Evolutionary conservation across 192 early-diverging fungal genomes (phyloP).

Genomic region (Linnemannia exigua): DNA sequence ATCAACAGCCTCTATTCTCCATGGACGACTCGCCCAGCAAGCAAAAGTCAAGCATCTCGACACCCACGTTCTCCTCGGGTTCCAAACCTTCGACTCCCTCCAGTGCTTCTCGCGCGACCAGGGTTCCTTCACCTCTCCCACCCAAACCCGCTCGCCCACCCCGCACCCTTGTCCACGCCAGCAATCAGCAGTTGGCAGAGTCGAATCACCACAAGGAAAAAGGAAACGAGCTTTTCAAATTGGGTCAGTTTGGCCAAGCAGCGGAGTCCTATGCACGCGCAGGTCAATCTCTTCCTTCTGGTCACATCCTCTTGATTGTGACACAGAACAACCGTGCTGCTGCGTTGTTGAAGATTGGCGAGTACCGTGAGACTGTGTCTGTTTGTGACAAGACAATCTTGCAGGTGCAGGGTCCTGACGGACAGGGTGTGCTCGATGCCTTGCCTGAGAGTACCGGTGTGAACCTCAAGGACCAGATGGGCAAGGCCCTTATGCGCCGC

Average conservation of each 20-base stretch:
- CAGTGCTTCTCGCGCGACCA: background rate
- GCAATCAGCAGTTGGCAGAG: constrained; percentile 51
- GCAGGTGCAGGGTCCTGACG: constrained; percentile 55
- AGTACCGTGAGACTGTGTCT: constrained; percentile 76
- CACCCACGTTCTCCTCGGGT: background rate
- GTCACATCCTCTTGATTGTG: constrained; percentile 74
- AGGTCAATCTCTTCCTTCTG: constrained; percentile 63
- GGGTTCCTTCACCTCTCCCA: constrained; percentile 41
- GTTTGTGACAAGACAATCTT: constrained; percentile 73
- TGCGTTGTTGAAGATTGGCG: constrained; percentile 84
- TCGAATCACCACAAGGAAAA: constrained; percentile 64
- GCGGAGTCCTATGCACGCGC: constrained; percentile 74
- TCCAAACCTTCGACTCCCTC: constrained; percentile 10
- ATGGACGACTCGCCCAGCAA: constrained; percentile 16
- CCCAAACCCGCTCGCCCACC: constrained; percentile 40
- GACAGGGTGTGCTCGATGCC: constrained; percentile 27
- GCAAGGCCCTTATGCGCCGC: constrained; percentile 82
- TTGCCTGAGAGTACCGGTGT: constrained; percentile 49
- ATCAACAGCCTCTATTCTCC: constrained; percentile 15
- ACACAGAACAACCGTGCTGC: constrained; percentile 91
- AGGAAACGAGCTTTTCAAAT: constrained; percentile 90
- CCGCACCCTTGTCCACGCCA: constrained; percentile 59
- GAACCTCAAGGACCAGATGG: constrained; percentile 69
- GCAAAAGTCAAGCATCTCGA: background rate
- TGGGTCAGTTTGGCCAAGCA: constrained; percentile 91